A percentile compares a stretch with the other conserved stretches of the same genome.
phyloP scores from a whole-genome alignment of 192 early-diverging fungal genomes.

The Obelidium mucronatum region DNA sequence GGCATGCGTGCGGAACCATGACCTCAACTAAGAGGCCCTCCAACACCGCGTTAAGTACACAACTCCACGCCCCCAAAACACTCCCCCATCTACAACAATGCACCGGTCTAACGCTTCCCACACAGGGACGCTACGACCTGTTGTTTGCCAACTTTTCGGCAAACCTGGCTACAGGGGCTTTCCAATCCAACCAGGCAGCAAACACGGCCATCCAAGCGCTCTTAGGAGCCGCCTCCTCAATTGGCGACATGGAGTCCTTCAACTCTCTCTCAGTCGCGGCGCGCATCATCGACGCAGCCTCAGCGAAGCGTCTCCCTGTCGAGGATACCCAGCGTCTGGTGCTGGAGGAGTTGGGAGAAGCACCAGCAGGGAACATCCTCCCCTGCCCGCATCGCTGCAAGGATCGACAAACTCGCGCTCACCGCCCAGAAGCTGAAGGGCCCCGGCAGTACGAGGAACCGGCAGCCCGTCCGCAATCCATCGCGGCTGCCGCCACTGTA shows the following conservation, averaged over 20 bases:
- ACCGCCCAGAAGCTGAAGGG: background rate
- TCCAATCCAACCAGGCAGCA: background rate
- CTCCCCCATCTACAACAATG: too few relatives aligned
- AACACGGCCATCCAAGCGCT: background rate
- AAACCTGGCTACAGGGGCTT: background rate
- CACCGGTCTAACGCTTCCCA: too few relatives aligned
- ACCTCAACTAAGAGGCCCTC: background rate
- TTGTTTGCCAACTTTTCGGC: background rate
- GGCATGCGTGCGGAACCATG: background rate
- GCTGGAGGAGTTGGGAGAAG: background rate
- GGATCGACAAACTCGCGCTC: background rate
- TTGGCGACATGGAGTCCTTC: background rate
- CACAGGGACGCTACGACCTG: background rate
- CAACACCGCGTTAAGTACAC: background rate
- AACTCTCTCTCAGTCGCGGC: background rate
- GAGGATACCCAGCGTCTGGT: background rate
- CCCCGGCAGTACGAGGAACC: background rate
- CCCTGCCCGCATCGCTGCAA: background rate
- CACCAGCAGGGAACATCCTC: constrained; percentile 1
- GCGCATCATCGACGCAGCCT: background rate
- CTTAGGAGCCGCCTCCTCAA: background rate
- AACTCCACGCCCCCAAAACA: too few relatives aligned
- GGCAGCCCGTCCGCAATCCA: background rate
- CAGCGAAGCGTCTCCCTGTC: background rate
- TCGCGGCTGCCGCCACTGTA: background rate